These are phyloP conservation scores for Allium fistulosum DNA, from an alignment of 106 monocot genomes.

Conservation along the genomic window DNA sequence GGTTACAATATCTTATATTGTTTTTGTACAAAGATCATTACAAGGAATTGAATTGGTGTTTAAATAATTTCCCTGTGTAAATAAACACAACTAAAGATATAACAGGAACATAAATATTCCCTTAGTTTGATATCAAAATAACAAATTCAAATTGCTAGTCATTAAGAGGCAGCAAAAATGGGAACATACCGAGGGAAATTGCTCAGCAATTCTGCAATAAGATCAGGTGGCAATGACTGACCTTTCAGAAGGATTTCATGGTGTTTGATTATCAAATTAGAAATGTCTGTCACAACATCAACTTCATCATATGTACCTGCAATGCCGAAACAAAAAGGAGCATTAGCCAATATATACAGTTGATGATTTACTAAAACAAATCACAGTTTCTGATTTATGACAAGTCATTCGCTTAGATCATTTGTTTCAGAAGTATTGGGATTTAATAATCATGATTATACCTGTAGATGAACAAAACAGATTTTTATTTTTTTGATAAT, in stretches of 20 bases:
- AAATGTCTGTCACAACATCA: not conserved
- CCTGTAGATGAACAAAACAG: too few species aligned
- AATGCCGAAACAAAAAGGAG: not conserved
- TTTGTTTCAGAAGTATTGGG: not conserved
- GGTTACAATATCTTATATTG: too few species aligned
- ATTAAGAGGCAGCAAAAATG: conserved; percentile 4
- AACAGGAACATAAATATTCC: too few species aligned
- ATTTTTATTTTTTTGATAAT: too few species aligned
- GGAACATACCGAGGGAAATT: conserved; percentile 1
- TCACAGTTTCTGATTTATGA: not conserved
- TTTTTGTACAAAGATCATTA: too few species aligned
- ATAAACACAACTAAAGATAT: too few species aligned
- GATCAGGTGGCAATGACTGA: not conserved
- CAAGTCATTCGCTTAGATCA: not conserved
- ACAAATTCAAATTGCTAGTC: too few species aligned
- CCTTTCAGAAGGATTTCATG: conserved; percentile 3
- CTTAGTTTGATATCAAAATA: too few species aligned
- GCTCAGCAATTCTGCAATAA: not conserved
- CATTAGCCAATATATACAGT: not conserved
- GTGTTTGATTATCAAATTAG: conserved; percentile 4
- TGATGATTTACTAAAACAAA: not conserved
- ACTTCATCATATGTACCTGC: conserved; percentile 10
- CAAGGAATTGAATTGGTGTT: too few species aligned
- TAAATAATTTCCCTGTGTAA: too few species aligned
- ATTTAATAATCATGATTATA: too few species aligned